Evolutionary conservation across 192 early-diverging fungal genomes (phyloP), one percentile per base, ranked within the genome.

Genomic region (Helicostylum pulchrum): DNA sequence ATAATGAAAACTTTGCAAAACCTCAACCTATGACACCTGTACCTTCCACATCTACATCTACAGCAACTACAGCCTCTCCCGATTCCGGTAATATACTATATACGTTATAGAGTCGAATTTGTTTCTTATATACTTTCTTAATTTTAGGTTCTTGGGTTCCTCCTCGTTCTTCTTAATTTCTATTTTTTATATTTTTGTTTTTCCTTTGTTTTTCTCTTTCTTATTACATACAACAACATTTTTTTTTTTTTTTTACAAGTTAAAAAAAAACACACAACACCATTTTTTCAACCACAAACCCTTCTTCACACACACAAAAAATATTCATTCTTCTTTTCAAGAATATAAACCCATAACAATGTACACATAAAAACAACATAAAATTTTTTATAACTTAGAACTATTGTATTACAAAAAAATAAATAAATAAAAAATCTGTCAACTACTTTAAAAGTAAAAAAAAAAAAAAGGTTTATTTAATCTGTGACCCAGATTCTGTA

Each of bases 61-160:
- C 67, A 12, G 45, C 48, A 39, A 66, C 65, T 7, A 68, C 77
- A 14, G 76, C 75, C 23, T 60, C 62, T n/a, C 77, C 75, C 63
- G 71, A 70, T 17, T 72, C 70, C 23, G 64, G 65, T 20, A 68
- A 67, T 30, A 45, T 62, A 11, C 58, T 56, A 45, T 58, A 57
- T 23, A 61, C 58, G 31, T 46, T 61, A 47, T 46, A 48, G 12
- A 5, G 30, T 43, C 10, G 20, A 34, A 21, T 3, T 39, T 21
- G 7, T 12, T 11, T 9, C 23, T 11, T 2, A 52, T 11, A 4
- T 26, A 0, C 26, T 4, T 26, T 52, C 1, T 26, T 52, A 9
- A 3, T 32, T 8, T 21, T 58, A 58, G 56, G 36, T 58, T 58
- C 56, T 58, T 58, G 56, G 56, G 39, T 58, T 26, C 56, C 56